Base-by-base conservation (phyloP, 768 basidiomycete genomes). In the Hypholoma fasciculare region DNA sequence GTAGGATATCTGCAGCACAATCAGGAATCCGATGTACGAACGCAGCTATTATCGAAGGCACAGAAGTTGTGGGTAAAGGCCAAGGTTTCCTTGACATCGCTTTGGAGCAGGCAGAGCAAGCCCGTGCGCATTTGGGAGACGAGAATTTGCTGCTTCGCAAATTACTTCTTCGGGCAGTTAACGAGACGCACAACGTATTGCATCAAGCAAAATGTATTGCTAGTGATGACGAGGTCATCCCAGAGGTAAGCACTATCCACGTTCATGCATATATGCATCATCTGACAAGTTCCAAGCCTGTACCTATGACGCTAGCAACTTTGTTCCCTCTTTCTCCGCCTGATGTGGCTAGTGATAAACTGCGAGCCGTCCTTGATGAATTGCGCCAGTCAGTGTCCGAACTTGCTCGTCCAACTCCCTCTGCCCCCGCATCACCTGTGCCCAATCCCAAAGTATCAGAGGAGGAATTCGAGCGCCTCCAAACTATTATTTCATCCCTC, bases 41-140 rank as follows among this genome's bases (percentile, higher is more conserved):
- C 62, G 77, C 78, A 36, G 71, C 73, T 16, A 74, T 80, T 27
- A 69, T 78, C 9, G 77, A 80, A 11, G 82, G 79, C 7, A 70
- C 74, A 49, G 79, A 78, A 52, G 63, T 73, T 30, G 60, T 80
- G 11, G 81, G 80, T 16, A 84, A 77, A 66, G 82, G 84, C 1
- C 78, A 79, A 51, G 79, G 78, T 11, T 81, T 82, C 64, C 65
- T 87, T 30, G 91, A 94, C 60, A 71, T 81, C 30, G 86, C 90
- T 6, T 75, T 94, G 36, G 86, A 88, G 48, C 83, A 93, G 62
- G 86, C 90, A 0, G 91, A 94, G 68, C 77, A 78, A 51, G 83
- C 89, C 0, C 77, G 89, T 39, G 74, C 73, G 20, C 81, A 81
- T 44, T 79, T 94, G 17, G 69, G 75, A 30, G 83, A 86, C 38